Percentiles rank a stretch among this genome's conserved stretches.
Evolutionary conservation across 305 asterid genomes (phyloP).

Genomic region (Fraxinus nigra): DNA sequence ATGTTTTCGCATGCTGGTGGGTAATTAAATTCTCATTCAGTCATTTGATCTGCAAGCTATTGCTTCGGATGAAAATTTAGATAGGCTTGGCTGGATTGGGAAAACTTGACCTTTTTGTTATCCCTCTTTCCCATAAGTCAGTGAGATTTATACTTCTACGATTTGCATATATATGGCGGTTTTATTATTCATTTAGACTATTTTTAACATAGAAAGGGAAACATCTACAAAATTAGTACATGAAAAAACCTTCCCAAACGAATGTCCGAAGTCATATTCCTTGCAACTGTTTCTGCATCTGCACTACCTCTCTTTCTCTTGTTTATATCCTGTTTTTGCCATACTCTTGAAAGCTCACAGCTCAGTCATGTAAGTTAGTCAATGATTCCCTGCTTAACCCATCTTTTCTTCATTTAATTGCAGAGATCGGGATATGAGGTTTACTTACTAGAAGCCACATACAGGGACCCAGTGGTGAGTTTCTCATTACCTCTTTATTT

Average conservation of each 20-base stretch:
- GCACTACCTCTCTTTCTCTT: constrained; percentile 7
- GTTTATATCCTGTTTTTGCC: constrained; percentile 5
- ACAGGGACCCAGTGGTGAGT: constrained; percentile 92
- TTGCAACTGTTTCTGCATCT: constrained; percentile 19
- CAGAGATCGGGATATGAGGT: constrained; percentile 99
- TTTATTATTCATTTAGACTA: background rate
- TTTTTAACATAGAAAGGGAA: constrained; percentile 1
- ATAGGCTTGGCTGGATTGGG: constrained; percentile 15
- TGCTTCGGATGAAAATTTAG: background rate
- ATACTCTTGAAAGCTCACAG: constrained; percentile 13
- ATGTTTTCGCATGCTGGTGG: background rate
- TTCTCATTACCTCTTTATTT: constrained; percentile 24
- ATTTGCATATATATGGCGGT: background rate
- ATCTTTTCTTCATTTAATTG: constrained; percentile 32
- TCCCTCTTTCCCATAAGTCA: background rate
- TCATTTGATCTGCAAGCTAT: background rate
- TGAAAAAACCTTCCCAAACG: constrained; percentile 6
- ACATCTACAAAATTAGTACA: background rate
- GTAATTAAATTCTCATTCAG: background rate
- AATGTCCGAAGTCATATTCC: background rate
- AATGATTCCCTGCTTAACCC: constrained; percentile 22
- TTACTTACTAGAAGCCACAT: constrained; percentile 84
- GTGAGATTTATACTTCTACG: background rate
- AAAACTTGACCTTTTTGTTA: background rate
- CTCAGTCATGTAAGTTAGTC: constrained; percentile 11